Percentiles rank a stretch among this genome's conserved stretches.
Conservation (phyloP, 2,329 filamentous ascomycete genomes). For the Fusarium caatingaense region DNA sequence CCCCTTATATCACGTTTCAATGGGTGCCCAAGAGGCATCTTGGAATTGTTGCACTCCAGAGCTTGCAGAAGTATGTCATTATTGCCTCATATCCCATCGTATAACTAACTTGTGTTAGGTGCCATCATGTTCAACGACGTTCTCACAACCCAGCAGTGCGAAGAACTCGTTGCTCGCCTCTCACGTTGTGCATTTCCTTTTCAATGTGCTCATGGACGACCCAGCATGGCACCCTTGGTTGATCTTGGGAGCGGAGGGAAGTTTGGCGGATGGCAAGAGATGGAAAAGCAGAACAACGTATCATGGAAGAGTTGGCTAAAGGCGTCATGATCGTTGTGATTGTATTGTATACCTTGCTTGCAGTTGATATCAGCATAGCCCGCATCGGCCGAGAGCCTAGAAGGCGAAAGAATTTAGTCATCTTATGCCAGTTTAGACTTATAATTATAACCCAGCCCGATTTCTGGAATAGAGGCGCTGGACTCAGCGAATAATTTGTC, state of each 20-base stretch:
- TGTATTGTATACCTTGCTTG: not conserved
- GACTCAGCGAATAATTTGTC: not conserved
- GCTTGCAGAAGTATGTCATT: slow-evolving; percentile 72
- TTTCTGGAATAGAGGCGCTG: not conserved
- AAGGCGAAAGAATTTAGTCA: not conserved
- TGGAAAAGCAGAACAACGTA: not conserved
- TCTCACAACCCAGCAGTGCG: slow-evolving; percentile 68
- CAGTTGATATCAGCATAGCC: not conserved
- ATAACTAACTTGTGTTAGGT: slow-evolving; percentile 48
- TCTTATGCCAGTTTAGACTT: not conserved
- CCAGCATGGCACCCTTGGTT: slow-evolving; percentile 72
- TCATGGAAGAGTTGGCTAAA: slow-evolving; percentile 40
- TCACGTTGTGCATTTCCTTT: slow-evolving; percentile 78
- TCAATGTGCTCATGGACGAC: slow-evolving; percentile 83
- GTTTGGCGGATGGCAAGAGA: slow-evolving; percentile 46
- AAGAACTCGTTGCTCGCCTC: slow-evolving; percentile 66
- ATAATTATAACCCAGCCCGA: not conserved
- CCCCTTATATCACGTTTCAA: slow-evolving; percentile 72
- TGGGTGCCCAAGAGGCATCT: slow-evolving; percentile 77
- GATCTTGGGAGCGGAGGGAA: slow-evolving; percentile 56
- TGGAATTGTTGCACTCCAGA: slow-evolving; percentile 81
- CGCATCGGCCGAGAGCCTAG: not conserved
- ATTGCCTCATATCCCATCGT: fast-evolving
- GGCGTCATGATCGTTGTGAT: not conserved
- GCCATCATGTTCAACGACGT: slow-evolving; percentile 89